Conservation (phyloP, 2,329 filamentous ascomycete genomes). For the Fusarium mexicanum region DNA sequence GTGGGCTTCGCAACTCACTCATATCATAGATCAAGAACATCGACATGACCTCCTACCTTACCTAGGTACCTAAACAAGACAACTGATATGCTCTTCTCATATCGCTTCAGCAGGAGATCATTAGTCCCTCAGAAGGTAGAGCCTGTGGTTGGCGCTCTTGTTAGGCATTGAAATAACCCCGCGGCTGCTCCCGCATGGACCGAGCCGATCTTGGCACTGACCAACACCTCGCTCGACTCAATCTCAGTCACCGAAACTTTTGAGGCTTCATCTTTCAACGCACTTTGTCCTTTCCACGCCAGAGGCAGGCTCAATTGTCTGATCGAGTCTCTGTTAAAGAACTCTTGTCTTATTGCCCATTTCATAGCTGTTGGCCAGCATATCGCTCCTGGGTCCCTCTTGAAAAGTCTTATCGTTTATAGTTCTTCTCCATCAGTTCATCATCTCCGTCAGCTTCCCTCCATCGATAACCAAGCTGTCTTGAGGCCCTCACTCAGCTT, state of each 20-base stretch:
- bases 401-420: slow-evolving; percentile 2
- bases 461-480: slow-evolving; percentile 1
- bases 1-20: slow-evolving; percentile 1
- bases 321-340: background rate
- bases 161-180: slow-evolving; percentile 7
- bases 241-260: slow-evolving; percentile 26
- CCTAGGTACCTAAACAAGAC: background rate
- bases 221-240: background rate
- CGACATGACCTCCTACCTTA: background rate
- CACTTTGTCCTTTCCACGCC: background rate
- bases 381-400: background rate
- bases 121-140: background rate
- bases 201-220: slow-evolving; percentile 30
- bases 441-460: background rate
- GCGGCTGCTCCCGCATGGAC: slow-evolving; percentile 36
- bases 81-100: background rate
- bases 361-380: background rate
- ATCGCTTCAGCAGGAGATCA: background rate
- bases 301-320: background rate
- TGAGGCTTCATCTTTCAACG: slow-evolving; percentile 14
- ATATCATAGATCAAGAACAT: background rate
- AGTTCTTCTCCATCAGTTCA: background rate
- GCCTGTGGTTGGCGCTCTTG: background rate
- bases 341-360: background rate
- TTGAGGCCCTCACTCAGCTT: slow-evolving; percentile 2